These are phyloP conservation scores for Backusella tarrabulga DNA, from an alignment of 192 early-diverging fungal genomes.

Conservation along the genomic window DNA sequence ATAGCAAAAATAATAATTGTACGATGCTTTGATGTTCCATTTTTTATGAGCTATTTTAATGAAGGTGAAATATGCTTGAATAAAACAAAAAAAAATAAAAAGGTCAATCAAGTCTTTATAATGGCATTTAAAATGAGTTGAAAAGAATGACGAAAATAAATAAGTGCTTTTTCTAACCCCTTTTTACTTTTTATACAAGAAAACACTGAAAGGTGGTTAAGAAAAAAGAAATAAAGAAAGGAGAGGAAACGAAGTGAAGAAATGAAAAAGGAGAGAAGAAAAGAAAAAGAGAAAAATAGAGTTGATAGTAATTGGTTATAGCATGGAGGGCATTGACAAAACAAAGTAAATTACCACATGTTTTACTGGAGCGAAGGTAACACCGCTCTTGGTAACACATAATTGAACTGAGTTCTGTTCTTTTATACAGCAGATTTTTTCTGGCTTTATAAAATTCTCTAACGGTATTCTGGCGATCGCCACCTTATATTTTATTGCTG, in stretches of 20 bases:
- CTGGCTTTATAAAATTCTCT: background rate
- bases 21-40: background rate
- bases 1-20: background rate
- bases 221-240: background rate
- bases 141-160: background rate
- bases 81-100: background rate
- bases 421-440: background rate
- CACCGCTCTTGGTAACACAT: slow-evolving; percentile 10
- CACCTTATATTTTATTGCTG: background rate
- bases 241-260: background rate
- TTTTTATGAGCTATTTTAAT: background rate
- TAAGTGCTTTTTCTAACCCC: background rate
- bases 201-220: background rate
- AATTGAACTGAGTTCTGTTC: background rate
- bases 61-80: background rate
- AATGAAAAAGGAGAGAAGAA: background rate
- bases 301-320: slow-evolving; percentile 3
- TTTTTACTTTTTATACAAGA: background rate
- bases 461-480: background rate
- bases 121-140: slow-evolving; percentile 2
- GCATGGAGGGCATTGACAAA: background rate
- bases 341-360: slow-evolving; percentile 18
- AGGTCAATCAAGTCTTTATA: background rate
- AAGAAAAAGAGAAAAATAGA: background rate
- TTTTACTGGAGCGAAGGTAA: background rate